These are phyloP conservation scores for Cyamopsis tetragonoloba DNA, from an alignment of 306 rosid species.

Conservation along the genomic window DNA sequence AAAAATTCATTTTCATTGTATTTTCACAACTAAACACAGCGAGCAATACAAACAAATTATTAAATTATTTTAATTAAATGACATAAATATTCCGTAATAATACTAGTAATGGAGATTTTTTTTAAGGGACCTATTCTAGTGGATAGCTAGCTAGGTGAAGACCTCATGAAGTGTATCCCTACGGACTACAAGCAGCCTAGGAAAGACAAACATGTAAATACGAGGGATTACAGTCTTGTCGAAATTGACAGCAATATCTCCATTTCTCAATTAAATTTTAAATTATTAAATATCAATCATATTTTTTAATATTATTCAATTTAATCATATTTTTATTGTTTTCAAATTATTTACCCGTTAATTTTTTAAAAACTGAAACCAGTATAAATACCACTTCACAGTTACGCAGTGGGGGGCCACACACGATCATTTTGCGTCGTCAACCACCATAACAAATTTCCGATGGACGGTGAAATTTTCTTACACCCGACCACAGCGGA, in stretches of 20 bases:
- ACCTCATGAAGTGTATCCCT: background rate
- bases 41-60: too few species aligned
- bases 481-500: background rate
- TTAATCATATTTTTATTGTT: too few species aligned
- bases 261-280: background rate
- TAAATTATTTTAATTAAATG: too few species aligned
- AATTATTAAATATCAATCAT: background rate
- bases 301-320: background rate
- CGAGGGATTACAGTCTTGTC: conserved; percentile 38
- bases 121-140: too few species aligned
- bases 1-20: too few species aligned
- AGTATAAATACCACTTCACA: background rate
- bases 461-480: conserved; percentile 20
- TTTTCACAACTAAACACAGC: too few species aligned
- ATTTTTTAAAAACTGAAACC: background rate
- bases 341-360: too few species aligned
- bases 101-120: too few species aligned
- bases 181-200: conserved; percentile 10
- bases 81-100: too few species aligned
- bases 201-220: conserved; percentile 37
- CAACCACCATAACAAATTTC: background rate
- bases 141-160: background rate
- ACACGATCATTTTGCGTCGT: background rate
- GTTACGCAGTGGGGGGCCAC: too few species aligned
- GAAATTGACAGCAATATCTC: conserved; percentile 30